Conservation (phyloP, 805 yeast species). For the Hanseniaspora mollemarum region DNA sequence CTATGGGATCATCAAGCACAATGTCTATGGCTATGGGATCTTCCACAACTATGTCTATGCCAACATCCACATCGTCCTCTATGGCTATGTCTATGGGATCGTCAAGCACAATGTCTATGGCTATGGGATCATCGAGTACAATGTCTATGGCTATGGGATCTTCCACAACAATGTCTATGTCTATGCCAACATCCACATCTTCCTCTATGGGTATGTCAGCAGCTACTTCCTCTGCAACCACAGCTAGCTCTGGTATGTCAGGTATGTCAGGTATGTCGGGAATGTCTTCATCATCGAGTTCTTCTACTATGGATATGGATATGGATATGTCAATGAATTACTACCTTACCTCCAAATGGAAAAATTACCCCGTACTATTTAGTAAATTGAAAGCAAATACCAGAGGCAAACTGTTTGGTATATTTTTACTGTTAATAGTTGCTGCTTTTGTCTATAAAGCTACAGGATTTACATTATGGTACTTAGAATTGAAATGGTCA, state of each 20-base stretch:
- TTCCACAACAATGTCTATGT: not conserved
- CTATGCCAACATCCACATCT: not conserved
- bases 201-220: not conserved
- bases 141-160: too few relatives aligned
- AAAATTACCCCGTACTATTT: conserved; percentile 54
- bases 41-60: too few relatives aligned
- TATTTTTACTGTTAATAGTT: conserved; percentile 50
- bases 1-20: conserved; percentile 14
- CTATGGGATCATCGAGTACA: not conserved
- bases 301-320: not conserved
- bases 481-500: conserved; percentile 56
- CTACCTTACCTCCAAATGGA: conserved; percentile 42
- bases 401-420: conserved; percentile 61
- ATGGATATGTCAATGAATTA: conserved; percentile 42
- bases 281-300: not conserved
- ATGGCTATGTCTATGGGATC: conserved; percentile 9
- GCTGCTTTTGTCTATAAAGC: conserved; percentile 51
- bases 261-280: conserved; percentile 16
- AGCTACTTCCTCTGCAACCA: not conserved
- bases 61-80: too few relatives aligned
- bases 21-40: conserved; percentile 20
- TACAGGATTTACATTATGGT: conserved; percentile 45
- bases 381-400: conserved; percentile 40
- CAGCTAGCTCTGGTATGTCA: not conserved
- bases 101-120: not conserved